Conservation (phyloP, 331 rosid genomes). For the Acacia pycnantha region DNA sequence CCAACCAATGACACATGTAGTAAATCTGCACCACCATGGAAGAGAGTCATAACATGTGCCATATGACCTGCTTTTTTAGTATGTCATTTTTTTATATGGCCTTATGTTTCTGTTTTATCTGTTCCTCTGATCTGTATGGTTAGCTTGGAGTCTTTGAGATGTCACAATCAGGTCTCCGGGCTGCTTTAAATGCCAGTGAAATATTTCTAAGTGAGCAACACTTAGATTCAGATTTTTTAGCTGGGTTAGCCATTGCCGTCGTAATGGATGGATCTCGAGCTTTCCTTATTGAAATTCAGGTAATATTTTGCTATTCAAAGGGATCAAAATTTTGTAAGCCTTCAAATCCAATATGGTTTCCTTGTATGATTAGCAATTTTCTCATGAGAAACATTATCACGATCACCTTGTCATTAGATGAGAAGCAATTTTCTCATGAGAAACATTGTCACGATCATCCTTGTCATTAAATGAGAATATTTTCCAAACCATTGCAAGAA, state of each 20-base stretch:
- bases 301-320: conserved; percentile 22
- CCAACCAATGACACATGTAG: neutral
- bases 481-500: conserved; percentile 12
- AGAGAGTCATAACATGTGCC: conserved; percentile 10
- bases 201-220: conserved; percentile 76
- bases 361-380: neutral
- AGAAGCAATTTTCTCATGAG: neutral
- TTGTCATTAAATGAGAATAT: conserved; percentile 22
- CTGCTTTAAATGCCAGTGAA: conserved; percentile 71
- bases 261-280: conserved; percentile 91
- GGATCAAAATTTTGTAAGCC: neutral
- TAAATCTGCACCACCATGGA: conserved; percentile 7
- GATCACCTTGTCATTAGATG: conserved; percentile 11
- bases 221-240: conserved; percentile 61
- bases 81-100: conserved; percentile 11
- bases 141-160: conserved; percentile 98
- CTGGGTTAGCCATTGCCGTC: conserved; percentile 87
- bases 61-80: conserved; percentile 8
- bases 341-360: neutral
- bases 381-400: conserved; percentile 14
- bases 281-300: conserved; percentile 94
- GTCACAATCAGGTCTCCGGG: conserved; percentile 71
- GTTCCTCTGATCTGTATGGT: conserved; percentile 25
- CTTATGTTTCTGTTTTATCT: conserved; percentile 24
- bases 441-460: neutral